A percentile compares a stretch with the other conserved stretches of the same genome.
These are phyloP conservation scores for Bullera alba DNA, from an alignment of 768 basidiomycete species.

Conservation along the genomic window DNA sequence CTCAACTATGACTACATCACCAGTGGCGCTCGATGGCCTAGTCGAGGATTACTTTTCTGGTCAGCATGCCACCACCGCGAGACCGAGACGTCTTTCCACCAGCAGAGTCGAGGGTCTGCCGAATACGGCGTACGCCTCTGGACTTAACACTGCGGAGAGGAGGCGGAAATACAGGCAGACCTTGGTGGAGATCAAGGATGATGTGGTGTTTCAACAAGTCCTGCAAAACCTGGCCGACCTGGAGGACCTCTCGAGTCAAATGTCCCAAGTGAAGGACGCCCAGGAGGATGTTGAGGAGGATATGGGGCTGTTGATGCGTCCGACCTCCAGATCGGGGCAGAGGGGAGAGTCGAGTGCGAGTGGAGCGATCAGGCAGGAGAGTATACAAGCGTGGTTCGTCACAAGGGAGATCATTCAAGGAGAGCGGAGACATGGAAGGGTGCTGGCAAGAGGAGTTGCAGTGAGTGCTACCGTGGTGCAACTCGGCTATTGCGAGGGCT, in stretches of 20 bases:
- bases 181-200: slow-evolving; percentile 32
- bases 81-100: neutral
- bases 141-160: neutral
- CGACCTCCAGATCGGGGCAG: neutral
- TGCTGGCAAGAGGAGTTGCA: slow-evolving; percentile 24
- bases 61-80: neutral
- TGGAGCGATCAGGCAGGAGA: neutral
- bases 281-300: no score
- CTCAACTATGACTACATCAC: neutral
- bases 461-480: slow-evolving; percentile 15
- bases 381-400: slow-evolving; percentile 30
- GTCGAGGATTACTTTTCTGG: neutral
- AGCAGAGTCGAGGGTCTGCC: neutral
- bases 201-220: slow-evolving; percentile 25
- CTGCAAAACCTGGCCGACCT: slow-evolving; percentile 14
- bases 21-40: neutral
- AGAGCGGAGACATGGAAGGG: slow-evolving; percentile 26
- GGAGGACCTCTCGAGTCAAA: neutral
- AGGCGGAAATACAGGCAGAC: slow-evolving; percentile 18
- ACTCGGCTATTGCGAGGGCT: neutral
- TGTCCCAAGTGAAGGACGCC: no score
- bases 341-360: neutral
- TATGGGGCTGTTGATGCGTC: no score
- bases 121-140: neutral
- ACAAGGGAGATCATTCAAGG: slow-evolving; percentile 35